A percentile compares a stretch with the other conserved stretches of the same genome.
These are phyloP conservation scores for Apiospora marii DNA, from an alignment of 2,329 filamentous ascomycete species.

Conservation along the genomic window DNA sequence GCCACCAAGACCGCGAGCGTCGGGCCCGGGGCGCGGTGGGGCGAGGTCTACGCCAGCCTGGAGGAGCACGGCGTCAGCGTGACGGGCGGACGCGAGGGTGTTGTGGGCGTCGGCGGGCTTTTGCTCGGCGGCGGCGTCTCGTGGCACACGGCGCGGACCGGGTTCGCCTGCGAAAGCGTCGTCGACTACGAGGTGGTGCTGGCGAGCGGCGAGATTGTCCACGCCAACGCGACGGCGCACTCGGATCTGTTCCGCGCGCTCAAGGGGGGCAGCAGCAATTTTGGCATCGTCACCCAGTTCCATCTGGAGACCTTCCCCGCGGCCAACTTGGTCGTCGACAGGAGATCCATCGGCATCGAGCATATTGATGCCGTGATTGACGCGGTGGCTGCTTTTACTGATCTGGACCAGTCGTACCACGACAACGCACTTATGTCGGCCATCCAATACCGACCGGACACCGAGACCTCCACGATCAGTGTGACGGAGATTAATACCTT, in stretches of 20 bases:
- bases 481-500: background rate
- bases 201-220: slow-evolving; percentile 49
- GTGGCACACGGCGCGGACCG: slow-evolving; percentile 40
- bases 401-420: slow-evolving; percentile 24
- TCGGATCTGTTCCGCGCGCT: slow-evolving; percentile 53
- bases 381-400: slow-evolving; percentile 34
- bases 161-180: slow-evolving; percentile 54
- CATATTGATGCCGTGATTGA: slow-evolving; percentile 49
- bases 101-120: slow-evolving; percentile 40
- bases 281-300: slow-evolving; percentile 47
- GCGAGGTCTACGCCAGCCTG: slow-evolving; percentile 38
- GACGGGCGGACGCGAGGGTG: slow-evolving; percentile 34
- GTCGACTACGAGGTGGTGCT: slow-evolving; percentile 53
- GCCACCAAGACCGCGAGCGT: slow-evolving; percentile 44
- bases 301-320: slow-evolving; percentile 34
- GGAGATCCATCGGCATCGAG: slow-evolving; percentile 52
- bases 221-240: slow-evolving; percentile 45
- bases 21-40: slow-evolving; percentile 42
- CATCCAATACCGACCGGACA: slow-evolving; percentile 4
- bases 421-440: slow-evolving; percentile 6
- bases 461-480: background rate
- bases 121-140: slow-evolving; percentile 38
- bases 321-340: slow-evolving; percentile 46
- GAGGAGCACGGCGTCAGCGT: slow-evolving; percentile 36
- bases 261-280: slow-evolving; percentile 55